Conservation (phyloP, 163 green algal species). For the Coccomyxa subellipsoidea region DNA sequence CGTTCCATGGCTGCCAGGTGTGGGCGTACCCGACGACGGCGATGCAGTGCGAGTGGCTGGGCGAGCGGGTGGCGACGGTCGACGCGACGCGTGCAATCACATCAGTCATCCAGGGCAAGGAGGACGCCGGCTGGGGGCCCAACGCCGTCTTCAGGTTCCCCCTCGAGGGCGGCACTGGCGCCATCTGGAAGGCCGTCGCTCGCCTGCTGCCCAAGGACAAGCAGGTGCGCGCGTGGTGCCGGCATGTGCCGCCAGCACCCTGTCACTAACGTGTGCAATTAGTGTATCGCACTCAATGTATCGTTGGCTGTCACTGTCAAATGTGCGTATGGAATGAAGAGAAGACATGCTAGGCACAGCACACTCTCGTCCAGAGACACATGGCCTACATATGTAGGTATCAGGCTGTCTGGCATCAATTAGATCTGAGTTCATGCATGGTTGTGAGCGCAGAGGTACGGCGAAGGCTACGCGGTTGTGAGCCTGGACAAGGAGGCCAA, state of each 20-base stretch:
- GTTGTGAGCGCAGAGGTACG: constrained; percentile 17
- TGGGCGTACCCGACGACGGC: constrained; percentile 60
- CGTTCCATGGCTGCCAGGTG: constrained; percentile 47
- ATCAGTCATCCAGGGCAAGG: constrained; percentile 83
- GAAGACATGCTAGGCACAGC: too few relatives aligned
- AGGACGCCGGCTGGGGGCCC: constrained; percentile 86
- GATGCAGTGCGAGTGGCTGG: constrained; percentile 93
- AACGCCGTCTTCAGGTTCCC: constrained; percentile 91
- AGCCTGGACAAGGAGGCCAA: constrained; percentile 74
- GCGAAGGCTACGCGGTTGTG: constrained; percentile 31
- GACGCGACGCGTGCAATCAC: constrained; percentile 77
- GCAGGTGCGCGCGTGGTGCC: constrained; percentile 32
- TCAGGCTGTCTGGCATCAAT: background rate
- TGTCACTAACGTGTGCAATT: too few relatives aligned
- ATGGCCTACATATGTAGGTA: too few relatives aligned
- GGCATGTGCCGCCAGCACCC: too few relatives aligned
- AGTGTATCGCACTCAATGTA: too few relatives aligned
- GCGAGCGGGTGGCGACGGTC: constrained; percentile 88
- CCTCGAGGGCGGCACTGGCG: constrained; percentile 77
- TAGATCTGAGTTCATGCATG: background rate
- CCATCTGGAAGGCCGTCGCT: constrained; percentile 88
- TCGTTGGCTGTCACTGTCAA: too few relatives aligned
- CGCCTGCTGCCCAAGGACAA: constrained; percentile 75
- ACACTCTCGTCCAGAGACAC: too few relatives aligned
- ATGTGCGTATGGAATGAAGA: too few relatives aligned